These are phyloP conservation scores for Neurospora sp. DNA, from an alignment of 2,329 filamentous ascomycete species.

Conservation along the genomic window DNA sequence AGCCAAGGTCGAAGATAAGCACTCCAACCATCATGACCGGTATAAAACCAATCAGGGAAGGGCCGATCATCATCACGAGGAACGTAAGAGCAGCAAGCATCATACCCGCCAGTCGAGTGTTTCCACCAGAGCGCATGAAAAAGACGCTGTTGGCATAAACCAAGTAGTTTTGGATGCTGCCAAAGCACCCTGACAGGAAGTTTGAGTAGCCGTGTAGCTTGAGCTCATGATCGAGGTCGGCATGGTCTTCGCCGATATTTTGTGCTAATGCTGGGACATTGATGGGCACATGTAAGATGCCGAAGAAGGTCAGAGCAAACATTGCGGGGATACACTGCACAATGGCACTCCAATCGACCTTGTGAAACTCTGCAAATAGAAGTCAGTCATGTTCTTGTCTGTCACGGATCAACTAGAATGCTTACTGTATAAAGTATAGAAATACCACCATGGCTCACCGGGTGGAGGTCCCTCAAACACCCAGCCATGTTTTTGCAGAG, in stretches of 20 bases:
- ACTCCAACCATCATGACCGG: constrained; percentile 95
- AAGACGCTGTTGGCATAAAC: constrained; percentile 97
- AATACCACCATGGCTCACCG: constrained; percentile 91
- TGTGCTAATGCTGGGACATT: constrained; percentile 92
- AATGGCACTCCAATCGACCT: constrained; percentile 76
- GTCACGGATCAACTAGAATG: constrained; percentile 7
- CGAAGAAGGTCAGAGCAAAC: constrained; percentile 95
- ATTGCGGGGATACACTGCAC: constrained; percentile 83
- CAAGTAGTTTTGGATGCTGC: constrained; percentile 93
- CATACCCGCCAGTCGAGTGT: constrained; percentile 75
- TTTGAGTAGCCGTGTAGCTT: constrained; percentile 92
- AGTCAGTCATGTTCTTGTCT: constrained; percentile 10
- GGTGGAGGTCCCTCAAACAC: constrained; percentile 80
- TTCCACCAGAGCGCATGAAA: constrained; percentile 86
- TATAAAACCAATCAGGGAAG: constrained; percentile 83
- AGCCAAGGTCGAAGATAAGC: constrained; percentile 88
- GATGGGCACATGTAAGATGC: constrained; percentile 92
- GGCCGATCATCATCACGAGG: constrained; percentile 75
- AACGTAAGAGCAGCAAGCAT: constrained; percentile 74
- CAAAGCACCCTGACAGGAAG: constrained; percentile 72
- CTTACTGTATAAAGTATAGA: constrained; percentile 90
- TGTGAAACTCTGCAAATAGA: constrained; percentile 54
- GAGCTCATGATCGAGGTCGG: constrained; percentile 83
- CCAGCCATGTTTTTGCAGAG: constrained; percentile 70
- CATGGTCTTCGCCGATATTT: constrained; percentile 83